A percentile compares a stretch with the other conserved stretches of the same genome.
Evolutionary conservation across 2,329 filamentous ascomycete species (phyloP).

Genomic region (Delphinella strobiligena): DNA sequence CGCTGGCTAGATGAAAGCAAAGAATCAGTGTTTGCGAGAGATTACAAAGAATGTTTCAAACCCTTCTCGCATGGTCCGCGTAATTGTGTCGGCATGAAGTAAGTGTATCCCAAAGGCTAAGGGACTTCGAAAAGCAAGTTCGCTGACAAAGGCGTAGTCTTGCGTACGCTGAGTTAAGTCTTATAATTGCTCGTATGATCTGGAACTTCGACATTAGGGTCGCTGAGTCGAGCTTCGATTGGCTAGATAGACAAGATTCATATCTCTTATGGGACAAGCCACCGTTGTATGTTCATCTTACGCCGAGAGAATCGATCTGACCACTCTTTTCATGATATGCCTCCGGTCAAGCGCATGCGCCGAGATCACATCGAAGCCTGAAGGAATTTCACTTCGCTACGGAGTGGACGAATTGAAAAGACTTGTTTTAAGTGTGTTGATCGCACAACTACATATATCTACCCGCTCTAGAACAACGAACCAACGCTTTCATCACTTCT

Average conservation of each 20-base stretch:
- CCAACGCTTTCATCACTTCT: too few species aligned
- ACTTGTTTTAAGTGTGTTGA: too few species aligned
- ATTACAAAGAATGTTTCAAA: constrained; percentile 15
- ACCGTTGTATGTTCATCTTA: neutral
- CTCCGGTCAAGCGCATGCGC: too few species aligned
- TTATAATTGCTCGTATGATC: constrained; percentile 3
- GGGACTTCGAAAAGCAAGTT: too few species aligned
- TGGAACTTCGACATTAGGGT: constrained; percentile 4
- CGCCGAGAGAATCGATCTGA: neutral
- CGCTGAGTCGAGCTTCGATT: neutral
- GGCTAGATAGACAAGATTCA: constrained; percentile 1
- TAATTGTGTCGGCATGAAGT: constrained; percentile 4
- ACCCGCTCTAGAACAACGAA: too few species aligned
- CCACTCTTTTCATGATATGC: too few species aligned
- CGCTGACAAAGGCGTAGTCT: too few species aligned
- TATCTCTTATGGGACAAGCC: constrained; percentile 6
- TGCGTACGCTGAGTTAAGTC: constrained; percentile 3
- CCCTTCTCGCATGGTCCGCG: constrained; percentile 12
- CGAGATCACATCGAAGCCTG: too few species aligned
- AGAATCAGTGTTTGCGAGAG: constrained; percentile 13
- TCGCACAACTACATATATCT: too few species aligned
- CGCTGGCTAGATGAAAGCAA: constrained; percentile 15
- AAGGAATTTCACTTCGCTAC: too few species aligned
- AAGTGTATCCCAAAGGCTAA: too few species aligned
- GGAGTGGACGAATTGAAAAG: too few species aligned